A percentile compares a stretch with the other conserved stretches of the same genome.
Conservation (phyloP, 139 green algal species). For the Medakamo hakoo region DNA sequence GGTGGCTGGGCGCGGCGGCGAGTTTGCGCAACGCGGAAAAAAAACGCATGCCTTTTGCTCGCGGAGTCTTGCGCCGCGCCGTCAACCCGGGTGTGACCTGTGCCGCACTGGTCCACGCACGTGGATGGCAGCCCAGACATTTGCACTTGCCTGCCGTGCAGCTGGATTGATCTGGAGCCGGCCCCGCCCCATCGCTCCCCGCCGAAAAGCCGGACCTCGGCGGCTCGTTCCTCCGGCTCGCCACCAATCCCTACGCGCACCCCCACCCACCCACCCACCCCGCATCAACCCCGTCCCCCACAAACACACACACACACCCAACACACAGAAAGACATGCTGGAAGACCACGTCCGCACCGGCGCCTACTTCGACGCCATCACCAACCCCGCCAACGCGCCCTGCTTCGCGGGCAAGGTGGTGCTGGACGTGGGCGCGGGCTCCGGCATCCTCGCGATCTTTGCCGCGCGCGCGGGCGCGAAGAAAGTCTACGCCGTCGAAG, state of each 20-base stretch:
- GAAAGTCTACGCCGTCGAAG: constrained; percentile 91
- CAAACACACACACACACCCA: background rate
- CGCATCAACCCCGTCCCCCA: background rate
- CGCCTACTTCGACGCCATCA: constrained; percentile 70
- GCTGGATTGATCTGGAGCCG: too few species aligned
- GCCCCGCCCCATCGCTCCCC: too few species aligned
- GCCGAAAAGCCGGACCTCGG: too few species aligned
- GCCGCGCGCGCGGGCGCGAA: constrained; percentile 48
- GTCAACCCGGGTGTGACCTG: too few species aligned
- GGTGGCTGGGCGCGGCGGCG: too few species aligned
- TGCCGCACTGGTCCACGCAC: too few species aligned
- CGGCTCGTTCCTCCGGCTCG: too few species aligned
- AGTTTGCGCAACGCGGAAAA: too few species aligned
- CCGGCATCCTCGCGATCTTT: constrained; percentile 94
- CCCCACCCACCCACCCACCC: background rate
- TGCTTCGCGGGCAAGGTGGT: constrained; percentile 67
- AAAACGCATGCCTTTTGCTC: too few species aligned
- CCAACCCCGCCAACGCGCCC: constrained; percentile 24
- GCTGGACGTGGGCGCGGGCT: constrained; percentile 89
- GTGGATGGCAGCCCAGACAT: too few species aligned
- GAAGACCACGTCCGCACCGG: constrained; percentile 91
- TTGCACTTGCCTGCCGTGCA: too few species aligned
- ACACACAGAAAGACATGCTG: constrained; percentile 89
- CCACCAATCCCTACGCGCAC: background rate
- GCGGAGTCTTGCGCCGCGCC: too few species aligned